Base-by-base conservation (phyloP, 305 asterid species). In the Rubia occidens region DNA sequence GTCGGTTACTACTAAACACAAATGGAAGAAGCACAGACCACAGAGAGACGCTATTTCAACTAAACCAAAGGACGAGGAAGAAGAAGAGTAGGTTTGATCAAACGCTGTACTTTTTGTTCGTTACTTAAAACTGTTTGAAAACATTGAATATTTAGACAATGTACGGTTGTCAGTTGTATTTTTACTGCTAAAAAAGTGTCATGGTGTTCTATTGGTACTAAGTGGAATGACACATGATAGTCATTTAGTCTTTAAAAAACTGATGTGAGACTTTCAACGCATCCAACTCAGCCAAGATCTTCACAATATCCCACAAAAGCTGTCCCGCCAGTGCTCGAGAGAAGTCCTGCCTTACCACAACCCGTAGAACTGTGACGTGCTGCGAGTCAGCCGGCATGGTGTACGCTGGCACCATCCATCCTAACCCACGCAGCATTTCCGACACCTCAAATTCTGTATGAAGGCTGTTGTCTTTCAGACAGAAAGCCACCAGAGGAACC, bases 21-120 rank as follows among this genome's bases (percentile, higher is more conserved):
- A 86, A 75, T 88, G 98, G 98, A 90, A 81, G 90, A 90, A 77
- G 75, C 95, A 90, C 71, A 84, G 95, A 77, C 98, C 97, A 35
- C 90, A 82, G 0, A 87, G 98, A 76, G 90, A 86, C 32, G 67
- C 88, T 15, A 86, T 92, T 77, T 81, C 86, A 56, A 80, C 80
- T 60, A 80, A 76, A 64, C 77, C 83, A 20, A 44, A 20, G 24
- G 71, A 68, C 8, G 77, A 68, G 37, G 76, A 76, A 24, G 75
- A 70, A 32, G 39, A 35, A 32, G 2, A 26, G 24, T 58, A 60
- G 73, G 24, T 64, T 29, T 35, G 44, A 37, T 8, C 51, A 29
- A 59, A 9, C 42, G 3, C 6, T 40, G 49, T 8, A 20, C 39
- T 61, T 53, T 63, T 47, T 37, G 54, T 1, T 32, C 4, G 35